Base-by-base conservation (phyloP, 78 protist species). In the Dictyostelium capitatum region DNA sequence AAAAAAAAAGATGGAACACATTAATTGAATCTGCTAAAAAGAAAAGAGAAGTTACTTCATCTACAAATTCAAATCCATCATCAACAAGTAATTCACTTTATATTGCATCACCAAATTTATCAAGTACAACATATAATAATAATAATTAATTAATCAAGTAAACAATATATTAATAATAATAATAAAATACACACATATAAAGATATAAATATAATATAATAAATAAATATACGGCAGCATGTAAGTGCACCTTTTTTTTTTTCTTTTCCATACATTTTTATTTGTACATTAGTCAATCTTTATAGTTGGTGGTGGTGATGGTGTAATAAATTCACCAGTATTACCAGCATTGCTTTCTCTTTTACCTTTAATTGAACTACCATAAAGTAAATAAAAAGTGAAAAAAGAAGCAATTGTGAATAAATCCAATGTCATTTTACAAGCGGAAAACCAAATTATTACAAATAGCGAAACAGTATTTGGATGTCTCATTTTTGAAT, bases 351-450 rank as follows among this genome's bases (percentile, higher is more conserved):
- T 37, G 43, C 43, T 37, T 14, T 51, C 15, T 51, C 10, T 51
- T 51, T 51, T 51, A 14, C 3, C 15, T 14, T 51, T 51, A 14
- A 51, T 32, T 67, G 75, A 67, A 15, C 30, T 67, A 67, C 75
- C 75, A 67, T 43, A 15, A 8, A 72, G 43, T 48, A 48, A 48
- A 75, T 75, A 75, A 25, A 75, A 48, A n/a, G 64, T 50, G 15
- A 75, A 48, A 54, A 75, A n/a, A 20, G 64, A 23, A 15, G 64
- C 48, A 25, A 75, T 5, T 11, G 81, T 23, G 11, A 75, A 75
- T 48, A 43, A 48, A 48, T 75, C 81, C n/a, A 75, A 48, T 75
- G 81, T 75, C 81, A 75, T 75, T 75, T n/a, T 75, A 23, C 5
- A 23, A 48, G 37, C 10, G 7, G 81, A 48, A 15, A 67, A 67